Conservation (phyloP, 1,284 basidiomycete species). For the Ceratorhiza oryzae-sativae region DNA sequence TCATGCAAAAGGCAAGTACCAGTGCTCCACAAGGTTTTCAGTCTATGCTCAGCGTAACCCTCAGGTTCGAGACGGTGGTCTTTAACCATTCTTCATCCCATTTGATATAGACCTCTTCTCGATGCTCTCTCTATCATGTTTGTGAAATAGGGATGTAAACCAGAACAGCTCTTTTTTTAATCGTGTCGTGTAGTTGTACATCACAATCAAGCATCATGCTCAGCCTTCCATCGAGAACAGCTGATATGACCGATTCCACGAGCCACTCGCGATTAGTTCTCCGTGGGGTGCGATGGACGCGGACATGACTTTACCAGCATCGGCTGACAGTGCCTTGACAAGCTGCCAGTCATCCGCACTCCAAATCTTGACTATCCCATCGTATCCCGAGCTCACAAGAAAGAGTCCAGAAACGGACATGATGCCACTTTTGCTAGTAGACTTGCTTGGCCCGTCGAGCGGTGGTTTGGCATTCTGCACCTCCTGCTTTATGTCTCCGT, state of each 20-base stretch:
- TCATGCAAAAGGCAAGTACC: slow-evolving; percentile 65
- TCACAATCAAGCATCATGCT: background rate
- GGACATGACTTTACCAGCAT: slow-evolving; percentile 98
- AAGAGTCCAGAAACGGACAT: slow-evolving; percentile 85
- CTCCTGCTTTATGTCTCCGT: slow-evolving; percentile 50
- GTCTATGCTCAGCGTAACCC: background rate
- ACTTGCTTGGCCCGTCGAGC: slow-evolving; percentile 35
- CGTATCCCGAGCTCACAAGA: slow-evolving; percentile 93
- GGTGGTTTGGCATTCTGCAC: slow-evolving; percentile 48
- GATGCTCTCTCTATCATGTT: slow-evolving; percentile 16
- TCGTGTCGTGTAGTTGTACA: slow-evolving; percentile 22
- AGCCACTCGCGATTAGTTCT: slow-evolving; percentile 85
- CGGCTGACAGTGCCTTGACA: slow-evolving; percentile 85
- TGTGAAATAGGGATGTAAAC: slow-evolving; percentile 34
- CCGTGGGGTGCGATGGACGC: slow-evolving; percentile 88
- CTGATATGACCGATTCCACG: slow-evolving; percentile 93
- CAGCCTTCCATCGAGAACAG: slow-evolving; percentile 72
- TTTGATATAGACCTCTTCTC: background rate
- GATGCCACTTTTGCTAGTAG: slow-evolving; percentile 45
- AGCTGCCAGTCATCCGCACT: slow-evolving; percentile 98
- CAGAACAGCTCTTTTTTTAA: slow-evolving; percentile 32
- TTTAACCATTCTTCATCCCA: background rate
- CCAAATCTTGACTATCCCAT: slow-evolving; percentile 96
- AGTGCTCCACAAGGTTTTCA: too few species aligned
- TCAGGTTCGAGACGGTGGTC: slow-evolving; percentile 40